Evolutionary conservation across 2,329 filamentous ascomycete species (phyloP), one percentile per base, ranked within the genome.

Genomic region (Bimuria novae-zelandiae): DNA sequence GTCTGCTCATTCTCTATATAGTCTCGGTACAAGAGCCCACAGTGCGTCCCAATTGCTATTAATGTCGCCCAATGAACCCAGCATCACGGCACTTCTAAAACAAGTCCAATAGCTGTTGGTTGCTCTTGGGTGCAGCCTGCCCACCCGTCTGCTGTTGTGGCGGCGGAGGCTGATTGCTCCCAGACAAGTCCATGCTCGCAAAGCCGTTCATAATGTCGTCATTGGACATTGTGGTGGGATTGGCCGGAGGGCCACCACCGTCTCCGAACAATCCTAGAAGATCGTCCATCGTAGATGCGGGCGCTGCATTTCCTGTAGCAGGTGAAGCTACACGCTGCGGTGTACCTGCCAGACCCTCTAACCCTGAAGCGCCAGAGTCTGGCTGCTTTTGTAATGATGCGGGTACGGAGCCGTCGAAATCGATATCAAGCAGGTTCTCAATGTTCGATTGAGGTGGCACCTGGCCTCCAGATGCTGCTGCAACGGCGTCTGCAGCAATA

Each of bases 401-500:
- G 3, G 93, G 93, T 2, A 89, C 92, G 2, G 90, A 89, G 22
- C 93, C 94, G 68, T 97, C 94, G 70, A 96, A 96, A 74, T 96
- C 92, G 66, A 96, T 96, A 67, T 99, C 94, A 51, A 99, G 83
- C 17, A 99, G 81, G 72, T 97, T 99, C 75, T 99, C 94, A 60
- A 93, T 83, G 66, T 96, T 97, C 78, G 77, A 89, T 71, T 92
- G 88, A 6, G 82, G 68, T 22, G 79, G 69, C 1, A 80, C 75
- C 25, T 84, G 76, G 50, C 82, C 82, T 52, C 83, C 81, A 32
- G 77, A 76, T 25, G 82, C 82, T 0, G 86, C 83, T 0, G 85
- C 86, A 0, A 86, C 87, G 1, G 89, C 89, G 0, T 90, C 89
- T 0, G 92, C 93, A 0, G 93, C 93, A 63, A 97, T 90, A 1